Base-by-base conservation (phyloP, 2,329 filamentous ascomycete species). In the Claviceps sp. region DNA sequence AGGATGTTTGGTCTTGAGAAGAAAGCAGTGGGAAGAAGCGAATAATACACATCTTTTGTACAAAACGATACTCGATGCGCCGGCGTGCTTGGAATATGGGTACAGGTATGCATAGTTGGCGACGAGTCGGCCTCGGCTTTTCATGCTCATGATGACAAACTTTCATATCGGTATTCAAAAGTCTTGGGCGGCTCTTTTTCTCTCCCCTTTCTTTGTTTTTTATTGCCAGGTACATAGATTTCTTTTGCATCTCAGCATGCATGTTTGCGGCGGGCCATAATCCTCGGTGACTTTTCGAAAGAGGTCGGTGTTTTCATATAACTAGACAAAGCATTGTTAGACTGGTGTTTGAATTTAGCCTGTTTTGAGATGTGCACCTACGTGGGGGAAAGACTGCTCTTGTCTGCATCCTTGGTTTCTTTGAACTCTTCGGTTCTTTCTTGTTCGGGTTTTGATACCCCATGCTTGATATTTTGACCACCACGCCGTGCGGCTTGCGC, bases 1-100 rank as follows among this genome's bases (percentile, higher is more conserved):
- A 85, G 76, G 82, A 85, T 62, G 82, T 85, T 50, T 85, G 82
- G 82, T 85, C 80, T 65, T 84, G 70, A 70, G 13, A 26, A 22
- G 14, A 44, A 13, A 13, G 26, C 30, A 56, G 7, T 22, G 52
- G 48, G 37, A 50, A 49, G 55, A 14, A 42, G 52, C 50, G 37
- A 50, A 50, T 54, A 8, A 42, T 20, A 47, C 16, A 40, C 16
- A 8, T 22, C 18, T 34, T 16, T 42, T 30, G 2, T 43, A 11
- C n/a, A 42, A 14, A 42, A 22, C 16, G 14, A 41, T 22, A 50
- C 24, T 14, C 24, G 26, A 44, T 37, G 5, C 41, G 30, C 9
- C 30, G 30, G 9, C 38, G 11, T 41, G 9, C 37, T 34, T 40
- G 22, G 11, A 51, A 47, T 4, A 44, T 24, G 20, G 37, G 37